Evolutionary conservation across 2,329 filamentous ascomycete species (phyloP).

Genomic region (Westerdykella sp.): DNA sequence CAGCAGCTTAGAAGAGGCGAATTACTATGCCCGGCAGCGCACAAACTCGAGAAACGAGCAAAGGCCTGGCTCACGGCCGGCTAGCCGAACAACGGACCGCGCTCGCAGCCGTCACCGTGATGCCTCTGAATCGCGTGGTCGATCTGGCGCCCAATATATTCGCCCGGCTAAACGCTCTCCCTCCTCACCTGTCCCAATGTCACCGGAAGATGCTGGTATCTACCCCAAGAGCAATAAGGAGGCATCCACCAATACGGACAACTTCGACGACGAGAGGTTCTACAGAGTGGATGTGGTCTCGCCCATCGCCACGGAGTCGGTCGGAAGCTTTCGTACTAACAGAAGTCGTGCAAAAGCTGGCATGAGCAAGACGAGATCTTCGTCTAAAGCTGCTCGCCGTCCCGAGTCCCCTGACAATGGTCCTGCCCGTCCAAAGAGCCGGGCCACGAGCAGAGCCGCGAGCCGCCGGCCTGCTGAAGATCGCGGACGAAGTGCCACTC

Average conservation of each 20-base stretch:
- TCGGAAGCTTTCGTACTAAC: slow-evolving; percentile 29
- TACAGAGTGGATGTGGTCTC: slow-evolving; percentile 39
- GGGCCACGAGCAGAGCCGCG: slow-evolving; percentile 27
- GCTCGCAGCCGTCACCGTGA: slow-evolving; percentile 49
- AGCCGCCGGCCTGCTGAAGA: slow-evolving; percentile 33
- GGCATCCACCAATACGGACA: slow-evolving; percentile 39
- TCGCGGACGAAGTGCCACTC: slow-evolving; percentile 31
- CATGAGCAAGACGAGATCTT: slow-evolving; percentile 31
- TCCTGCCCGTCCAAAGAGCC: slow-evolving; percentile 20
- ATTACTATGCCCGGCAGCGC: slow-evolving; percentile 47
- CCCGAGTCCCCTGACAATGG: slow-evolving; percentile 31
- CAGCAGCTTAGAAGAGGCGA: slow-evolving; percentile 74
- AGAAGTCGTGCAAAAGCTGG: slow-evolving; percentile 31
- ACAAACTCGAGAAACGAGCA: slow-evolving; percentile 34
- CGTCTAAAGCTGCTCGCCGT: slow-evolving; percentile 31
- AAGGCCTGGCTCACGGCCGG: slow-evolving; percentile 24
- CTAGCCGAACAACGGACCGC: slow-evolving; percentile 41
- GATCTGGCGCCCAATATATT: slow-evolving; percentile 60
- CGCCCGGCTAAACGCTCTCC: slow-evolving; percentile 78
- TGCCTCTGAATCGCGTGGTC: slow-evolving; percentile 63
- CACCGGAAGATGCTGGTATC: slow-evolving; percentile 64
- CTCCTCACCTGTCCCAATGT: slow-evolving; percentile 90
- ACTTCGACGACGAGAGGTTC: slow-evolving; percentile 44
- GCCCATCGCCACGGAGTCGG: slow-evolving; percentile 33
- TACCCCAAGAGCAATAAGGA: slow-evolving; percentile 43